Percentiles rank a stretch among this genome's conserved stretches.
These are phyloP conservation scores for Saccharum spontaneum DNA, from an alignment of 176 grass and related monocot genomes.

Conservation along the genomic window DNA sequence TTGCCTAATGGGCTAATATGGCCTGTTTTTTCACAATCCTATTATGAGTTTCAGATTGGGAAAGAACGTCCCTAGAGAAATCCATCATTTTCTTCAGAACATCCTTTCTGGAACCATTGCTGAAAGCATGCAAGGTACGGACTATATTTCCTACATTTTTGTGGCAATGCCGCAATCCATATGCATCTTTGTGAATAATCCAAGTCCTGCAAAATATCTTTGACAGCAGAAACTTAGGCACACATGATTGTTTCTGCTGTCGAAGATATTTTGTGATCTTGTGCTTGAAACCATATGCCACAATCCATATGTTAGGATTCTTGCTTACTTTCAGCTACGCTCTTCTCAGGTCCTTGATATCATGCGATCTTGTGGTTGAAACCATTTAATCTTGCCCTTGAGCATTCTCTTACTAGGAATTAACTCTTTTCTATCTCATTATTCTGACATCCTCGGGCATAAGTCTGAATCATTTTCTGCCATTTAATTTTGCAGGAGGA, in stretches of 20 bases:
- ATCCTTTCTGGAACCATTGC: slow-evolving; percentile 66
- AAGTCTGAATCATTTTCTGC: not conserved
- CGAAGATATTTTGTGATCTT: no score
- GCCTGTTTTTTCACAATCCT: not conserved
- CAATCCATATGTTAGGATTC: not conserved
- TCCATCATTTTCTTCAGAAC: slow-evolving; percentile 67
- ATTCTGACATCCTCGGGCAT: not conserved
- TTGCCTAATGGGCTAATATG: not conserved
- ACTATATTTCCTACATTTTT: not conserved
- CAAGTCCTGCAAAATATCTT: not conserved
- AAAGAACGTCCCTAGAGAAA: slow-evolving; percentile 66
- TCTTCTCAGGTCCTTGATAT: not conserved
- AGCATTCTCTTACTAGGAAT: not conserved
- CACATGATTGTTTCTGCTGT: no score
- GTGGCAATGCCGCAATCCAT: not conserved
- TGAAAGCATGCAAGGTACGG: slow-evolving; percentile 85
- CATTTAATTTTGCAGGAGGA: slow-evolving; percentile 58
- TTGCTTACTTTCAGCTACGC: not conserved
- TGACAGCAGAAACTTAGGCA: not conserved
- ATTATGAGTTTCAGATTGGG: slow-evolving; percentile 52
- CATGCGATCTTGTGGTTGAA: not conserved
- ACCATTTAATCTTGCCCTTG: not conserved
- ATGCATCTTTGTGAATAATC: not conserved
- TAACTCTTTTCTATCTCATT: no score
- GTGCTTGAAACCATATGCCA: no score